Percentiles rank a stretch among this genome's conserved stretches.
phyloP scores from a whole-genome alignment of 371 early-diverging fungal species.

The Mortierella sp. region DNA sequence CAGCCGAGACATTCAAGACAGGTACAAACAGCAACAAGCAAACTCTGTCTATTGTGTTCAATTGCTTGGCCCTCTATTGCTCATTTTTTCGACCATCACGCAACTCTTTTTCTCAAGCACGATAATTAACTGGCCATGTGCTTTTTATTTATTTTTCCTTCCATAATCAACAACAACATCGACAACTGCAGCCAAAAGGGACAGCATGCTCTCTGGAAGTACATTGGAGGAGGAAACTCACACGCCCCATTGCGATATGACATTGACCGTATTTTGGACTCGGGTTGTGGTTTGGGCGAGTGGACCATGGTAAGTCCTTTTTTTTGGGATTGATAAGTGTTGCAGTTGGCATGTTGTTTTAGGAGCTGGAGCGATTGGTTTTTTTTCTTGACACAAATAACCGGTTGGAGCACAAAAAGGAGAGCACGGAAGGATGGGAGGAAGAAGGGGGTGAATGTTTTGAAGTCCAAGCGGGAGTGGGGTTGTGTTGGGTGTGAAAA shows the following conservation, averaged over 20 bases:
- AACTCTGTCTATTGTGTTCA: not conserved
- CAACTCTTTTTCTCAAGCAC: not conserved
- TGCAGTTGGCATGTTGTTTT: not conserved
- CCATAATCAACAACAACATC: not conserved
- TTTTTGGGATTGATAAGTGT: not conserved
- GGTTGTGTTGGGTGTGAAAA: not conserved
- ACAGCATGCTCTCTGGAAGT: slow-evolving; percentile 57
- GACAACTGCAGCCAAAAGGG: slow-evolving; percentile 43
- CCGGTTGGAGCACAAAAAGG: not conserved
- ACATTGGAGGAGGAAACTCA: slow-evolving; percentile 56
- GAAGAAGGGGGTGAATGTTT: not conserved
- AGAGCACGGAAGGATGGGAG: not conserved
- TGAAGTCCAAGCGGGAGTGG: not conserved
- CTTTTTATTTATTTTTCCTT: slow-evolving; percentile 4
- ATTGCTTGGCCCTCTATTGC: not conserved
- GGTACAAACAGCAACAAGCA: slow-evolving; percentile 23
- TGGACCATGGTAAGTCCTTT: slow-evolving; percentile 51
- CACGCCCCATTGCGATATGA: slow-evolving; percentile 55
- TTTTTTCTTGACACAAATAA: not conserved
- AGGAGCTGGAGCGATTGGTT: not conserved
- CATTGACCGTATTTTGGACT: slow-evolving; percentile 51
- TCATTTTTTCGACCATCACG: not conserved
- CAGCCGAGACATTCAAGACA: slow-evolving; percentile 53
- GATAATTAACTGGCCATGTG: not conserved
- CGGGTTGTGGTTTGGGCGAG: slow-evolving; percentile 56